Conservation (phyloP, 768 basidiomycete genomes). For the Hemileccinum rubropunctum region DNA sequence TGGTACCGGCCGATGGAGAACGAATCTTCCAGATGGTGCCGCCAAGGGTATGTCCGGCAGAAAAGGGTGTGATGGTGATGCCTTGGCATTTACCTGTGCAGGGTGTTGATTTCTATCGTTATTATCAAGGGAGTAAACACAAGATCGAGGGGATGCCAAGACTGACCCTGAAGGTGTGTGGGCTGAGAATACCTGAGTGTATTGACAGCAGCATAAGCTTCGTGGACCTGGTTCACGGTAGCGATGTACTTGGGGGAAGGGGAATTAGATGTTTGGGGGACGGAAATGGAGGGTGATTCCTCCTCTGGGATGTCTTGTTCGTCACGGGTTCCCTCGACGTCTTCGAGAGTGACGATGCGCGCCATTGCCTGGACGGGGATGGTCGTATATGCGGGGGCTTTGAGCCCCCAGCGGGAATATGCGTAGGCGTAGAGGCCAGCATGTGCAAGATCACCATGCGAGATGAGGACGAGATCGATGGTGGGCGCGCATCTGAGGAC, state of each 20-base stretch:
- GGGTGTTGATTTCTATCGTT: background rate
- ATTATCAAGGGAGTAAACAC: background rate
- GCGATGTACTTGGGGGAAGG: conserved; percentile 56
- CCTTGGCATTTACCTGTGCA: conserved; percentile 82
- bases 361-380: conserved; percentile 96
- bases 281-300: conserved; percentile 19
- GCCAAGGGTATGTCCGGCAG: conserved; percentile 92
- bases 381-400: conserved; percentile 90
- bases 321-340: conserved; percentile 76
- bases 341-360: conserved; percentile 85
- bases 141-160: conserved; percentile 2
- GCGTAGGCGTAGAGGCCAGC: conserved; percentile 94
- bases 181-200: conserved; percentile 95
- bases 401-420: conserved; percentile 80
- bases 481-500: conserved; percentile 65
- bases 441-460: conserved; percentile 89
- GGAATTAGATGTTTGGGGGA: conserved; percentile 18
- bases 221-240: conserved; percentile 81
- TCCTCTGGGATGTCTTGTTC: conserved; percentile 58
- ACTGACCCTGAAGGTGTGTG: conserved; percentile 86
- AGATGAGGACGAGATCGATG: conserved; percentile 88
- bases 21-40: conserved; percentile 98
- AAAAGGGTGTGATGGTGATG: conserved; percentile 91
- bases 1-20: conserved; percentile 94
- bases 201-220: conserved; percentile 89